Evolutionary conservation across 169 alveolate species (phyloP), one percentile per base, ranked within the genome.

Genomic region (Cyclospora cayetanensis): DNA sequence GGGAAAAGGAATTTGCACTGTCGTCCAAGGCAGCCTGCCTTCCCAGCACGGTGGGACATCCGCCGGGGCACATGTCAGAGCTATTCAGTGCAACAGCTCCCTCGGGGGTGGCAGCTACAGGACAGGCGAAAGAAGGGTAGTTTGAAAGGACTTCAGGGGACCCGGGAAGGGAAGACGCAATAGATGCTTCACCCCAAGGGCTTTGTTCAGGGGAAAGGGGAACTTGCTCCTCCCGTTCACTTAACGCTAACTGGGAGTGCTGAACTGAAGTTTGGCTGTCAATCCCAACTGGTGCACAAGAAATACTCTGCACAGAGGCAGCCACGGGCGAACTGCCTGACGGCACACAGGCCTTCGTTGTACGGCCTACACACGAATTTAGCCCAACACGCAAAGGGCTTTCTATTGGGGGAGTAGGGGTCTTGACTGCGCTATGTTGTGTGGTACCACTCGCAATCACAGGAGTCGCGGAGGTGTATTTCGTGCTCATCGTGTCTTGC

Each of bases 61-160:
- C 89, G 5, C 74, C 20, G 72, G 3, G 7, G 18, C 34, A 70
- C 12, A 80, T 2, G 39, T 34, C 34, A 15, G 60, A 4, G n/a
- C 72, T 63, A 7, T 42, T 31, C 7, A 74, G 89, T 20, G 89
- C 60, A 5, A 46, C 76, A 34, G 52, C 34, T 15, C 76, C 89
- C 25, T 80, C 89, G 0, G 52, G 25, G 1, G 89, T 52, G n/a
- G 89, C 89, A 29, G 89, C 89, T 39, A 80, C 89, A 0, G 70
- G 89, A 12, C 89, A 80, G 74, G 76, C 46, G 27, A 80, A 74
- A 4, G 89, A 80, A 20, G 89, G 89, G n/a, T 50, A 80, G 66
- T 80, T 80, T 0, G 89, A 80, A 63, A 80, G 53, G 2, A 15
- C 89, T 22, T 80, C 46, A 4, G 89, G 89, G 25, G 89, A 80